Base-by-base conservation (phyloP, 1,284 basidiomycete genomes). In the Testicularia cyperi region DNA sequence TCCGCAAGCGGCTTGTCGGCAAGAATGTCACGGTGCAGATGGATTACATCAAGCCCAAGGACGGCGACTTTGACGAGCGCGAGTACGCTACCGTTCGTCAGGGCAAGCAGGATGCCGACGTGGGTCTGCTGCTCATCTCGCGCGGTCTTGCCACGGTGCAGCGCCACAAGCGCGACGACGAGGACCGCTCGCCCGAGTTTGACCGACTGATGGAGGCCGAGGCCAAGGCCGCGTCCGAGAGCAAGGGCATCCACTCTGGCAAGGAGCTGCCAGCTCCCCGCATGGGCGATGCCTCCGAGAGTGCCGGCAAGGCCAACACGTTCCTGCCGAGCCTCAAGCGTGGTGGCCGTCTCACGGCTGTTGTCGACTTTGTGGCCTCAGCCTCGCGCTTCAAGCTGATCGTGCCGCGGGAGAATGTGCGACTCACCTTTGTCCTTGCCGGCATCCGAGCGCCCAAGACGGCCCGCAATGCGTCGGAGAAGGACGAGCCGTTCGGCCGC, bases 201-300 rank as follows among this genome's bases (percentile, higher is more conserved):
- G 94, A 98, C 79, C 90, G 90, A 77, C 81, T 97, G 31, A 91
- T 97, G 83, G 85, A 87, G 27, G 92, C 92, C 13, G 94, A 98
- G 53, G 80, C 90, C 88, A 56, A 58, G 26, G 92, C 92, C 30
- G 81, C 84, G 0, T 77, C 86, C 2, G 92, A 91, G 44, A 76
- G 78, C n/a, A 85, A 87, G 45, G 94, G 94, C 5, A 82, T 98
- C 14, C 94, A 98, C 77, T 92, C 91, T 14, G 87, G 88, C 35
- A 96, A 96, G 78, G 92, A 96, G 36, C 80, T 87, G 16, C 74
- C 80, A 0, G 70, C 81, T 5, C 79, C 85, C 78, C 47, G 82
- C 80, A 72, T 89, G 81, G 64, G 92, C 82, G 96, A 98, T 78
- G 86, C 94, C 15, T 95, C 90, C 5, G 70, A 72, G 45, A 65